Base-by-base conservation (phyloP, 352 stramenopile species). In the Phytophthora multivora region DNA sequence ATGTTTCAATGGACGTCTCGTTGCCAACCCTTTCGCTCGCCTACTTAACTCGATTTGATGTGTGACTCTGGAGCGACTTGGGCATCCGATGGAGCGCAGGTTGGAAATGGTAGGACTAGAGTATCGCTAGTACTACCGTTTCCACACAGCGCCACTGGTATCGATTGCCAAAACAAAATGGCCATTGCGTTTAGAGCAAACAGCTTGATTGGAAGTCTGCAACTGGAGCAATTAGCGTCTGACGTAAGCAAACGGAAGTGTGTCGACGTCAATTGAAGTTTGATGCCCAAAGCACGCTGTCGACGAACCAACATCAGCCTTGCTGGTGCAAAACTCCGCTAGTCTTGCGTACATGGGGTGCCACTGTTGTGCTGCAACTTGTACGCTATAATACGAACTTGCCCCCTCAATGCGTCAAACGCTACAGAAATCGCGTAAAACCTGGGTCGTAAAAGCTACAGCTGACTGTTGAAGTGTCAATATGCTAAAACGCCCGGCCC, bases 161-260 rank as follows among this genome's bases (percentile, higher is more conserved):
- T 19, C 19, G 35, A 40, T 40, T 40, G 35, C 28, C 28, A 33
- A 33, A 33, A 33, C 28, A 33, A 33, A 33, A 16, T 40, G 35
- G 35, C n/a, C 15, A 11, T 19, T 40, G 13, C 35, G 35, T 40
- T 33, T 40, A 18, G 13, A 40, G 35, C 35, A 33, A 18, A 49
- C 19, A 49, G n/a, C 35, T 33, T 48, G 28, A 15, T 35, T 23
- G 21, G 21, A 23, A 23, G 21, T 23, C 21, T 23, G 21, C 21
- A 23, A 23, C 21, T 23, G 21, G 21, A 23, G 21, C 21, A 23
- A 23, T 3, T 23, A 23, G 21, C 21, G 21, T 23, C 21, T 23
- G 40, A 47, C 5, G 9, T 16, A 15, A 49, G 21, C 42, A 33
- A 49, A 49, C 23, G 43, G 43, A 51, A 36, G 43, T 51, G 23